These are phyloP conservation scores for Calocybe gangraenosa DNA, from an alignment of 768 basidiomycete species.

Conservation along the genomic window DNA sequence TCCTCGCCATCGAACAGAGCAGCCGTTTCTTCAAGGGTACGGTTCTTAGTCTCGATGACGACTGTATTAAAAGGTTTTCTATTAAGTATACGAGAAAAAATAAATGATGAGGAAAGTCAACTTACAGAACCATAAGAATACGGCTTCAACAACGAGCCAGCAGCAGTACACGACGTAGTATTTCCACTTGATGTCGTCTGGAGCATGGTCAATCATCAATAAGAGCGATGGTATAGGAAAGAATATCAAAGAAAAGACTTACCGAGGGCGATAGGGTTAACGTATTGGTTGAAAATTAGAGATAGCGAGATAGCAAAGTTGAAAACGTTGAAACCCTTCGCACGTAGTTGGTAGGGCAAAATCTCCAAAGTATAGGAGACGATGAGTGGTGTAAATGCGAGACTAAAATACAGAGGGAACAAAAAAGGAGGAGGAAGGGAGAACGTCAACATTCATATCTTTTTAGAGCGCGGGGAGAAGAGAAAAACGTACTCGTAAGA, in stretches of 20 bases:
- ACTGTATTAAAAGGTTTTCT: conserved; percentile 19
- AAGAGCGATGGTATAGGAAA: conserved; percentile 1
- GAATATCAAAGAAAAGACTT: conserved; percentile 6
- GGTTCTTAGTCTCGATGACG: conserved; percentile 68
- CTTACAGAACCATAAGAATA: conserved; percentile 60
- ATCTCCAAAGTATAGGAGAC: conserved; percentile 89
- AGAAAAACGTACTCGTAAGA: conserved; percentile 63
- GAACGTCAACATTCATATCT: conserved; percentile 2
- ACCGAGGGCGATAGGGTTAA: conserved; percentile 75
- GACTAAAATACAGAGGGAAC: too few species aligned
- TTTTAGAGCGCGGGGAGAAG: too few species aligned
- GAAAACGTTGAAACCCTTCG: conserved; percentile 83
- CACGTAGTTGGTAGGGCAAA: conserved; percentile 76
- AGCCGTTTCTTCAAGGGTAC: conserved; percentile 79
- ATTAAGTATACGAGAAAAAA: not conserved
- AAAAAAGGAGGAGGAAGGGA: too few species aligned
- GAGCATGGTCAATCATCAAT: conserved; percentile 1
- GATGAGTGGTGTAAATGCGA: conserved; percentile 84
- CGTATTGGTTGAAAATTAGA: conserved; percentile 87
- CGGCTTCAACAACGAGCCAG: conserved; percentile 65
- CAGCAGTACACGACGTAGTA: conserved; percentile 76
- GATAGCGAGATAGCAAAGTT: conserved; percentile 74
- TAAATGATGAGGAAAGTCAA: conserved; percentile 1
- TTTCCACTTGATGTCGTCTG: conserved; percentile 60
- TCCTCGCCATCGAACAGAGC: conserved; percentile 73